Conservation (phyloP, 2,329 filamentous ascomycete genomes). For the Arthrobotrys pseudoclavata region DNA sequence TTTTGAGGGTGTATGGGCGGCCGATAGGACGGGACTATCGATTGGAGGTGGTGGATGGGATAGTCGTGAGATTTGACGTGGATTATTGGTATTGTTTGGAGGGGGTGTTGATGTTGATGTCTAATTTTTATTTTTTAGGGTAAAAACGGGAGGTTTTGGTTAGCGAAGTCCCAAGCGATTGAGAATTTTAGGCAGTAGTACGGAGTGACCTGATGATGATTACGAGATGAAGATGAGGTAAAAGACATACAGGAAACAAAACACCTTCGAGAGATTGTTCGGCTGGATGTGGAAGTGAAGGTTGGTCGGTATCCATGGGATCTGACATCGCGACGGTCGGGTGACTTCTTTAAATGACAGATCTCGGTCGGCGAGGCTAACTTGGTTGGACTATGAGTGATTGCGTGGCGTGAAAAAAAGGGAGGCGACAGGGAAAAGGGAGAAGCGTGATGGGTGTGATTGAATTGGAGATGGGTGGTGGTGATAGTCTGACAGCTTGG, state of each 20-base stretch:
- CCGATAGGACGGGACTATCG: conserved; percentile 51
- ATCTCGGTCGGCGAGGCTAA: not conserved
- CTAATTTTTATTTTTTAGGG: conserved; percentile 2
- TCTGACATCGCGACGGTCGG: conserved; percentile 36
- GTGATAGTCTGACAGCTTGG: not conserved
- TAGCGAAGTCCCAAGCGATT: not conserved
- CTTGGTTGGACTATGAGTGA: not conserved
- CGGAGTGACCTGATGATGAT: not conserved
- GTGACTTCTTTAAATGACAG: too few species aligned
- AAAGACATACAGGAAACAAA: conserved; percentile 41
- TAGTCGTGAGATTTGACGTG: conserved; percentile 44
- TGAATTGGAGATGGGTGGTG: not conserved
- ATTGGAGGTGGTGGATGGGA: conserved; percentile 54
- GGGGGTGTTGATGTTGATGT: conserved; percentile 41
- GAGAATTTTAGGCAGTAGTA: not conserved
- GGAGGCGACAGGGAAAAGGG: too few species aligned
- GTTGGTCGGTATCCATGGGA: conserved; percentile 51
- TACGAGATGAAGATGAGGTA: conserved; percentile 2
- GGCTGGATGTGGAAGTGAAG: conserved; percentile 12
- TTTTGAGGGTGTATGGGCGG: conserved; percentile 51
- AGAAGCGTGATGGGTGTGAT: not conserved
- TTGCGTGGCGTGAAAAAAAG: too few species aligned
- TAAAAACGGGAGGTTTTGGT: not conserved
- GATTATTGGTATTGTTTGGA: not conserved
- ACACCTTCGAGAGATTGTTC: conserved; percentile 53